Conservation (phyloP, 257 asterid species). For the Nicotiana otophora region DNA sequence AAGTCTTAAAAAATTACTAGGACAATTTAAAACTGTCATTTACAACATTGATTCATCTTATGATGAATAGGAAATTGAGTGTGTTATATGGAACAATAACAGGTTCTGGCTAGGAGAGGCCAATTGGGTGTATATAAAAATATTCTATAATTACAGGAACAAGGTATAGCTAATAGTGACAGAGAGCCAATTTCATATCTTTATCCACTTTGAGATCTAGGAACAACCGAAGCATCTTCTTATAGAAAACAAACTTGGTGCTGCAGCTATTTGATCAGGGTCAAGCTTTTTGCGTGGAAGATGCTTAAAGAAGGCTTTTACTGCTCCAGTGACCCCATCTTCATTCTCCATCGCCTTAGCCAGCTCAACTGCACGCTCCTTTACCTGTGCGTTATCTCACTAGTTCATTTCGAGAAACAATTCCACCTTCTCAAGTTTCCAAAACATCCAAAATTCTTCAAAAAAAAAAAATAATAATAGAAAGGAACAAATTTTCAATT, state of each 20-base stretch:
- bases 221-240: slow-evolving; percentile 79
- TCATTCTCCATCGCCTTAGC: slow-evolving; percentile 92
- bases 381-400: slow-evolving; percentile 52
- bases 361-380: slow-evolving; percentile 75
- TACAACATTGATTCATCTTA: neutral
- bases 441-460: neutral
- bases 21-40: neutral
- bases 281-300: slow-evolving; percentile 55
- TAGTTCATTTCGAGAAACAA: slow-evolving; percentile 1
- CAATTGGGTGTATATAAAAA: neutral
- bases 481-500: neutral
- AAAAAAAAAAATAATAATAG: neutral
- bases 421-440: neutral
- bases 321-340: slow-evolving; percentile 94
- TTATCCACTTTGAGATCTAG: slow-evolving; percentile 27
- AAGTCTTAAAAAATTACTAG: neutral
- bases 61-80: neutral
- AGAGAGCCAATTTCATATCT: neutral
- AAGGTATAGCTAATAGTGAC: neutral
- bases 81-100: neutral
- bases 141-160: neutral
- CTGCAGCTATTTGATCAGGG: slow-evolving; percentile 36
- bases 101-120: neutral
- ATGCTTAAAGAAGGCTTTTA: slow-evolving; percentile 83
- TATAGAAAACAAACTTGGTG: slow-evolving; percentile 50